Percentiles rank a stretch among this genome's conserved stretches.
phyloP scores from a whole-genome alignment of 345 rosid species.

The Pistacia integerrima region DNA sequence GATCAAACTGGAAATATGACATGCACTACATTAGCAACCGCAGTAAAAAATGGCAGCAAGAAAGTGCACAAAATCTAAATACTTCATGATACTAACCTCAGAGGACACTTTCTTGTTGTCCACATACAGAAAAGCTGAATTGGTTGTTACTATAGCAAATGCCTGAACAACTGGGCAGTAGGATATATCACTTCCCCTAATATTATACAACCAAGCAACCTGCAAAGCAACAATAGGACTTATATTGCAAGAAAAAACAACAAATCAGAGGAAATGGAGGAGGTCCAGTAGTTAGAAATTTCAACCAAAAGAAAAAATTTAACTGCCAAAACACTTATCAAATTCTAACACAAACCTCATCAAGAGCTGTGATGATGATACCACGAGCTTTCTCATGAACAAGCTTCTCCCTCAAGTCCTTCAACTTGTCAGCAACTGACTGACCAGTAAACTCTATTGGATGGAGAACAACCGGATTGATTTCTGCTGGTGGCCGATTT shows the following conservation, averaged over 20 bases:
- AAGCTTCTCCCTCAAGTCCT: slow-evolving; percentile 66
- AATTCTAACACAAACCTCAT: slow-evolving; percentile 59
- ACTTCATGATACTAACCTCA: slow-evolving; percentile 46
- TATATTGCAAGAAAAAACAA: neutral
- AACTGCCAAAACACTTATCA: neutral
- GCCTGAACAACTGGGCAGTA: slow-evolving; percentile 95
- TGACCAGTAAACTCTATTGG: slow-evolving; percentile 72
- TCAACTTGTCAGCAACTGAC: slow-evolving; percentile 63
- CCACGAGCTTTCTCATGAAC: slow-evolving; percentile 55
- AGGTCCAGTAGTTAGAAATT: neutral
- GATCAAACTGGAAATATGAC: too few relatives aligned
- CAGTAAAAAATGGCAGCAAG: neutral
- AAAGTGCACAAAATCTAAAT: slow-evolving; percentile 8
- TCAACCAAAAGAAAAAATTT: neutral
- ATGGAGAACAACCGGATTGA: slow-evolving; percentile 61
- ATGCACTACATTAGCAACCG: neutral
- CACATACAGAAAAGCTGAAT: slow-evolving; percentile 74
- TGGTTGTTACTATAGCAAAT: slow-evolving; percentile 72
- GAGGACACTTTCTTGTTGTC: slow-evolving; percentile 74
- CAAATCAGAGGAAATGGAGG: neutral
- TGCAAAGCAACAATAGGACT: slow-evolving; percentile 34
- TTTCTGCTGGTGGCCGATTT: slow-evolving; percentile 63
- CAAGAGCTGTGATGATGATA: slow-evolving; percentile 76
- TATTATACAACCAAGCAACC: slow-evolving; percentile 99
- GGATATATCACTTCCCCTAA: slow-evolving; percentile 90